A percentile compares a stretch with the other conserved stretches of the same genome.
Evolutionary conservation across 2,329 filamentous ascomycete species (phyloP).

Genomic region (Beauveria pseudobassiana): DNA sequence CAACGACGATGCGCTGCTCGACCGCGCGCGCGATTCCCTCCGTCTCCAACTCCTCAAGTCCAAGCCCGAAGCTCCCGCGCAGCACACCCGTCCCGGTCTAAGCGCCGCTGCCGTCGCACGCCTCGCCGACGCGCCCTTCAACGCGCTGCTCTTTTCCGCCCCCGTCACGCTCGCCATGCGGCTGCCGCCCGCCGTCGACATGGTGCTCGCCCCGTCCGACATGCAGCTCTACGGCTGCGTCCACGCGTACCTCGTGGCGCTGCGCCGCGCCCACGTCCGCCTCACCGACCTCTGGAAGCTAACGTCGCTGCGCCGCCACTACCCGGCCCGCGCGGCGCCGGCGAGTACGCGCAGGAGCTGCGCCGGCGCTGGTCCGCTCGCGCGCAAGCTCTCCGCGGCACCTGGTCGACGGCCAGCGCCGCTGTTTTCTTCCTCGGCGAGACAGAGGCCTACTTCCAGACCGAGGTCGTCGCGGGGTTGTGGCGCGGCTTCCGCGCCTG

Average conservation of each 20-base stretch:
- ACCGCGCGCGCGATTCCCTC: slow-evolving; percentile 72
- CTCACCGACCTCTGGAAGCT: slow-evolving; percentile 83
- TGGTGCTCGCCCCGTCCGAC: slow-evolving; percentile 74
- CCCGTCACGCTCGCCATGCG: slow-evolving; percentile 62
- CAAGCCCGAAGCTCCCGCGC: slow-evolving; percentile 31
- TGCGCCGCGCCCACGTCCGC: slow-evolving; percentile 78
- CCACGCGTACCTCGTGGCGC: slow-evolving; percentile 77
- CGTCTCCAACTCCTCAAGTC: slow-evolving; percentile 56
- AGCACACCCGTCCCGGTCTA: slow-evolving; percentile 27
- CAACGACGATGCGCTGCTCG: slow-evolving; percentile 76
- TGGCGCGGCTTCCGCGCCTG: slow-evolving; percentile 75
- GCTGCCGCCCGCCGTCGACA: slow-evolving; percentile 71
- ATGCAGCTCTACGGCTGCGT: slow-evolving; percentile 75
- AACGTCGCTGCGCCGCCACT: slow-evolving; percentile 66
- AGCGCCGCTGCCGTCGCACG: slow-evolving; percentile 23
- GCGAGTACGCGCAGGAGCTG: slow-evolving; percentile 51
- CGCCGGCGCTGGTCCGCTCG: slow-evolving; percentile 58
- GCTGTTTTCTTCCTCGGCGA: slow-evolving; percentile 86
- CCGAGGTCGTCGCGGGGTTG: slow-evolving; percentile 73
- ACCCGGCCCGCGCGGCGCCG: slow-evolving; percentile 61
- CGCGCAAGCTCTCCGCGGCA: slow-evolving; percentile 61
- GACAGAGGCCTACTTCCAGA: slow-evolving; percentile 80
- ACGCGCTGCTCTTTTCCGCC: slow-evolving; percentile 73
- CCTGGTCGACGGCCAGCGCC: slow-evolving; percentile 86
- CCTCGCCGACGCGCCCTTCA: slow-evolving; percentile 55